A percentile compares a stretch with the other conserved stretches of the same genome.
phyloP scores from a whole-genome alignment of 768 basidiomycete species.

The Termitomyces sp. region DNA sequence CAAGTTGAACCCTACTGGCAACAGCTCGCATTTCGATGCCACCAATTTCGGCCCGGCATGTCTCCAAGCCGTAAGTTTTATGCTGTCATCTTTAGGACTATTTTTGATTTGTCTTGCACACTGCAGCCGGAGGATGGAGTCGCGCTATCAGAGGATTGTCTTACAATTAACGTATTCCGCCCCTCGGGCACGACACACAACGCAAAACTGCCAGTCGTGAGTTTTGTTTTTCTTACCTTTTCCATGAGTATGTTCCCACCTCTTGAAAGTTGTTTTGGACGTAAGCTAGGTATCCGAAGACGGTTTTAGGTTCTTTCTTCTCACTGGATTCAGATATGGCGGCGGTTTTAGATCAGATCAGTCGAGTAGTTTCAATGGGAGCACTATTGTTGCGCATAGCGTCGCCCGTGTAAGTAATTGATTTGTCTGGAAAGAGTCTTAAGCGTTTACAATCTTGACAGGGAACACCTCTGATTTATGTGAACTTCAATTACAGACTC shows the following conservation, averaged over 20 bases:
- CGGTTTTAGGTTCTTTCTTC: not conserved
- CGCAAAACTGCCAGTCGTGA: constrained; percentile 33
- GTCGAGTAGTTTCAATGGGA: not conserved
- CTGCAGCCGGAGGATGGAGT: not conserved
- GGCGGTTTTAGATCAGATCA: not conserved
- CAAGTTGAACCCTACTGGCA: constrained; percentile 31
- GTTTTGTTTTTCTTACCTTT: constrained; percentile 2
- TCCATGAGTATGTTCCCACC: not conserved
- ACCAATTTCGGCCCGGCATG: constrained; percentile 34
- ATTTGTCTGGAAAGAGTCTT: not conserved
- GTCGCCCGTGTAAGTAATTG: not conserved
- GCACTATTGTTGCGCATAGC: not conserved
- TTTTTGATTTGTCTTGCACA: too few relatives aligned
- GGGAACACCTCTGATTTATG: constrained; percentile 40
- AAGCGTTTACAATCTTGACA: not conserved
- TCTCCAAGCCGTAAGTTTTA: constrained; percentile 34
- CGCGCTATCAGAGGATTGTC: constrained; percentile 48
- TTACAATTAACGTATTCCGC: constrained; percentile 53
- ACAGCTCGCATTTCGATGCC: constrained; percentile 36
- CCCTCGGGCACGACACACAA: constrained; percentile 29
- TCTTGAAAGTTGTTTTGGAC: constrained; percentile 31
- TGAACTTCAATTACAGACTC: constrained; percentile 45
- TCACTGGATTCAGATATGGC: not conserved
- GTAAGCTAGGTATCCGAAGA: constrained; percentile 16
- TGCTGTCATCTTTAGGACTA: not conserved